Percentiles rank a stretch among this genome's conserved stretches.
Evolutionary conservation across 2,329 filamentous ascomycete species (phyloP).

Genomic region (Aspergillus calidoustus): DNA sequence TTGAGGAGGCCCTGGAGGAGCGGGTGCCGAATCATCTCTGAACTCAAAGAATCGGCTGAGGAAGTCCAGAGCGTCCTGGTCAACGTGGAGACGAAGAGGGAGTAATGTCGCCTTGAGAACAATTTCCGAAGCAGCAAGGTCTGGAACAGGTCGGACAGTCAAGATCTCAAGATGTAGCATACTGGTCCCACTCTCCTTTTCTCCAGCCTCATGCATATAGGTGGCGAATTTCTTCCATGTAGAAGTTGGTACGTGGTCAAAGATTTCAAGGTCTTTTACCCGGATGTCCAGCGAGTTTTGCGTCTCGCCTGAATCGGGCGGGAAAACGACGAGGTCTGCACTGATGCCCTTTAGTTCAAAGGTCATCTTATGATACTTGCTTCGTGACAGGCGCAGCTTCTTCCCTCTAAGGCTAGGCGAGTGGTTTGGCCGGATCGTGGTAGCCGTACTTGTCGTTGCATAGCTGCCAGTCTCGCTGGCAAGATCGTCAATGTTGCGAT

Average conservation of each 20-base stretch:
- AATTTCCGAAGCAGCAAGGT: constrained; percentile 86
- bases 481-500: constrained; percentile 83
- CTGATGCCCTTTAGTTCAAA: constrained; percentile 88
- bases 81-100: constrained; percentile 88
- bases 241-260: constrained; percentile 91
- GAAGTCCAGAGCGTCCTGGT: constrained; percentile 96
- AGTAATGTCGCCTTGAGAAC: constrained; percentile 78
- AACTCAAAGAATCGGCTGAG: constrained; percentile 98
- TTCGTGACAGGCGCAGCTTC: constrained; percentile 76
- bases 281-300: constrained; percentile 86
- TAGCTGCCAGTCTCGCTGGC: constrained; percentile 89
- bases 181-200: constrained; percentile 80
- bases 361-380: constrained; percentile 91
- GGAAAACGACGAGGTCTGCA: constrained; percentile 80
- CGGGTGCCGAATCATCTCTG: constrained; percentile 71
- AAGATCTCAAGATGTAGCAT: constrained; percentile 91
- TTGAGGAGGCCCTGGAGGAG: constrained; percentile 60
- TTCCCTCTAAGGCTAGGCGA: constrained; percentile 52
- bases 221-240: constrained; percentile 99
- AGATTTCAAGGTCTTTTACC: constrained; percentile 82
- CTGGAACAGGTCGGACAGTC: constrained; percentile 82
- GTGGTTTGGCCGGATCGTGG: constrained; percentile 42
- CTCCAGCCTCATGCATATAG: constrained; percentile 85
- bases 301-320: constrained; percentile 76
- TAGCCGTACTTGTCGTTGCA: constrained; percentile 69